Percentiles rank a stretch among this genome's conserved stretches.
These are phyloP conservation scores for Aciculoconidium aculeatum DNA, from an alignment of 805 yeast species.

Conservation along the genomic window DNA sequence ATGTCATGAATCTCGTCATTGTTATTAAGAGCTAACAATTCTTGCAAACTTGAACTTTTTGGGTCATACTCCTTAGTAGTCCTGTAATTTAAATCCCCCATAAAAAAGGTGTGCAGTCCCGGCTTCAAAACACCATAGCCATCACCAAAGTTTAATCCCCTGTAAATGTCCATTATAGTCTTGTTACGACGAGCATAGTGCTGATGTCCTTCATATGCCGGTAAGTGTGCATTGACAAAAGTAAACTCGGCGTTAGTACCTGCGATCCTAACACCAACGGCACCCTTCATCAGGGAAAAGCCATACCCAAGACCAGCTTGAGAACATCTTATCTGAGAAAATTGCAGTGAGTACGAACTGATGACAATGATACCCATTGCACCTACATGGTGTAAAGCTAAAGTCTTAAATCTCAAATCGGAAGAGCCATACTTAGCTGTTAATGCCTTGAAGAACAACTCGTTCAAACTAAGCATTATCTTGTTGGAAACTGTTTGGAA, in stretches of 20 bases:
- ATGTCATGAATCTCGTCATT: slow-evolving; percentile 5
- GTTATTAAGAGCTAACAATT: slow-evolving; percentile 13
- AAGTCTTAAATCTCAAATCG: slow-evolving; percentile 32
- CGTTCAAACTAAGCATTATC: slow-evolving; percentile 31
- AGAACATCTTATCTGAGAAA: slow-evolving; percentile 21
- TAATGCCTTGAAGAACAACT: slow-evolving; percentile 30
- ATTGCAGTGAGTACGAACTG: slow-evolving; percentile 35
- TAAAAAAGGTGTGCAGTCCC: slow-evolving; percentile 53
- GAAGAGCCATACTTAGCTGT: slow-evolving; percentile 24
- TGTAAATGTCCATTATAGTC: slow-evolving; percentile 31
- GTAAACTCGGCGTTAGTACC: slow-evolving; percentile 40
- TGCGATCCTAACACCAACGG: slow-evolving; percentile 52
- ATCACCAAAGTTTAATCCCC: slow-evolving; percentile 53
- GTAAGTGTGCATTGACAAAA: slow-evolving; percentile 64
- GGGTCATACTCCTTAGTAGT: slow-evolving; percentile 25
- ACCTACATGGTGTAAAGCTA: slow-evolving; percentile 46
- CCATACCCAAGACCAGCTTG: slow-evolving; percentile 50
- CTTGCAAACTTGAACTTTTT: slow-evolving; percentile 13
- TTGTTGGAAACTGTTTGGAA: slow-evolving; percentile 31
- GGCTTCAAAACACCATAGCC: slow-evolving; percentile 50
- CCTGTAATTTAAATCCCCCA: slow-evolving; percentile 88
- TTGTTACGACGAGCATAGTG: slow-evolving; percentile 45
- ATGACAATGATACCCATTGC: slow-evolving; percentile 52
- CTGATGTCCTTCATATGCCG: slow-evolving; percentile 67
- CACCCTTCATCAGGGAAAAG: slow-evolving; percentile 70